Evolutionary conservation across 179 eudicot genomes (phyloP), one percentile per base, ranked within the genome.

Genomic region (Gypsophila paniculata): DNA sequence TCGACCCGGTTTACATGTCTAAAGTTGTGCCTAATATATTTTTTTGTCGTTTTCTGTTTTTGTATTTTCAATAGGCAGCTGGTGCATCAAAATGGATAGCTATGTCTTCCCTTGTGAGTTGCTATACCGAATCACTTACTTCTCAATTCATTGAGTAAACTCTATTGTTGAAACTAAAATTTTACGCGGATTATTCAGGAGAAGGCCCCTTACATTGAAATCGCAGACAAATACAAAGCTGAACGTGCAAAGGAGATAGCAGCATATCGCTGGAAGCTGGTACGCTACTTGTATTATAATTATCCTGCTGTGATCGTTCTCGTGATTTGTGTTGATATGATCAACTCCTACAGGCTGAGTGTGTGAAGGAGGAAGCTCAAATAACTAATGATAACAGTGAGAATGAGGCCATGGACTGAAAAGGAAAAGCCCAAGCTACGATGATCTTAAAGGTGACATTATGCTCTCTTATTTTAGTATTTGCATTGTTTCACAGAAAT

Each of bases 41-140:
- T 46, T 21, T 5, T 25, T 15, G 2, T 51, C 34, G 34, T 53
- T 42, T n/a, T 58, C 2, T 65, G 25, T 73, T 65, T 2, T 25
- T 57, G 36, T 9, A 22, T 38, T 61, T 69, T 25, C 7, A 10
- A 19, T 2, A 74, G 60, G 68, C 29, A 74, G 51, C 65, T 12
- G 71, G 57, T 54, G 54, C 71, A 8, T 64, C 57, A 9, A 53
- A 39, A 11, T 74, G 76, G 76, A 74, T 23, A 25, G 58, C 76
- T 66, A 74, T 74, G 76, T 74, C 76, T 26, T 17, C 18, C 55
- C 65, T 39, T 17, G 76, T 74, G 32, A 74, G 76, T 74, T 26
- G 21, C 13, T 54, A 13, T 38, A 8, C 2, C 8, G 17, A 42
- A 21, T 8, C 15, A 23, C 13, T 25, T 25, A 0, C 25, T 22